These are phyloP conservation scores for Xerocomus spinulosus DNA, from an alignment of 768 basidiomycete genomes.

Conservation along the genomic window DNA sequence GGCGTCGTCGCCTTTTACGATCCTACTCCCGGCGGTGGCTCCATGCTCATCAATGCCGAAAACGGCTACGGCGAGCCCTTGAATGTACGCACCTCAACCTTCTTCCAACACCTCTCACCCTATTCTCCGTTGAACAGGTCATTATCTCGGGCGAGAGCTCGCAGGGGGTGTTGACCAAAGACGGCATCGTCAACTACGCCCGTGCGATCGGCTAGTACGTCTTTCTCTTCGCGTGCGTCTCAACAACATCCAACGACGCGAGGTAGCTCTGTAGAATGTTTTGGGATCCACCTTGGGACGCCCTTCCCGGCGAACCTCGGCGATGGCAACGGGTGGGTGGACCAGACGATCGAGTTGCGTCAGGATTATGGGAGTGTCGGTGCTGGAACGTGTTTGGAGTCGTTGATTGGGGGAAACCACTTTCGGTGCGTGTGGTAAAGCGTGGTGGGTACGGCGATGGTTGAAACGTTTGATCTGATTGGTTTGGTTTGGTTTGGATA, in stretches of 20 bases:
- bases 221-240: neutral
- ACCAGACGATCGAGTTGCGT: constrained; percentile 43
- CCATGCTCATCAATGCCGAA: constrained; percentile 38
- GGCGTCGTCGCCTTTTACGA: constrained; percentile 30
- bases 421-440: constrained; percentile 39
- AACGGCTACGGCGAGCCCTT: constrained; percentile 41
- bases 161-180: constrained; percentile 48
- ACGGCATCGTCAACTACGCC: constrained; percentile 56
- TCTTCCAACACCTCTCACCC: neutral
- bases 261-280: constrained; percentile 37
- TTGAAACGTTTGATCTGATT: neutral
- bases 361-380: constrained; percentile 36
- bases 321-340: constrained; percentile 42
- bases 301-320: constrained; percentile 43
- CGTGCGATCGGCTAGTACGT: constrained; percentile 60
- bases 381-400: constrained; percentile 45
- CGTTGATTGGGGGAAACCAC: constrained; percentile 44
- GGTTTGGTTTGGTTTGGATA: neutral
- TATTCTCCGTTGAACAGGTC: constrained; percentile 32
- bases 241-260: neutral
- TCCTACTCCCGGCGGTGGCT: constrained; percentile 37
- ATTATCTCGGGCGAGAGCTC: constrained; percentile 67
- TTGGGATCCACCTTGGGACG: constrained; percentile 33
- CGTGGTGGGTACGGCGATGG: too few relatives aligned
- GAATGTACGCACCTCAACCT: constrained; percentile 31